These are phyloP conservation scores for Pinus tabuliformis DNA, from an alignment of 75 land plant genomes.

Conservation along the genomic window DNA sequence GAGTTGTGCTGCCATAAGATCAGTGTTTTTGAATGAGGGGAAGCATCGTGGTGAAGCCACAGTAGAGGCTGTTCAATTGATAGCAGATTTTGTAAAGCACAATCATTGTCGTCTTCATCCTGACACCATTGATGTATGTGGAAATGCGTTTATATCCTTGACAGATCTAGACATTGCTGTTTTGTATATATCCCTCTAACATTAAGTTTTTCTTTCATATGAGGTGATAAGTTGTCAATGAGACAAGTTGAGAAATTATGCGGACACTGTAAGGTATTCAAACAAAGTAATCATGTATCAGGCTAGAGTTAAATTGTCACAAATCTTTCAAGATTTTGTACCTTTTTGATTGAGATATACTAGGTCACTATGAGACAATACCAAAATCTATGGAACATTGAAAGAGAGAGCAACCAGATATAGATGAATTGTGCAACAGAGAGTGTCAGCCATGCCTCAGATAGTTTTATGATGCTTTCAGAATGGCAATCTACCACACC, in stretches of 20 bases:
- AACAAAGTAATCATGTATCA: not conserved
- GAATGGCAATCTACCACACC: not conserved
- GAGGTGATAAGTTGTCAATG: not conserved
- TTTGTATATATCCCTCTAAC: conserved; percentile 1
- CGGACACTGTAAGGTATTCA: not conserved
- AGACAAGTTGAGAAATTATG: not conserved
- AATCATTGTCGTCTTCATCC: conserved; percentile 76
- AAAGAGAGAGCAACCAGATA: not conserved
- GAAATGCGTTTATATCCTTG: not conserved
- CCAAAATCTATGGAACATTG: not conserved
- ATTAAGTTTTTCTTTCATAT: not conserved
- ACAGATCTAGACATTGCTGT: not conserved
- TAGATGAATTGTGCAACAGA: not conserved
- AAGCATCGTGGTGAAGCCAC: conserved; percentile 98
- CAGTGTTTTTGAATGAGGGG: conserved; percentile 76
- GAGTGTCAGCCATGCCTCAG: not conserved
- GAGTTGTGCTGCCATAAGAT: conserved; percentile 63
- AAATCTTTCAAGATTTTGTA: not conserved
- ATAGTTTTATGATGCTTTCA: not conserved
- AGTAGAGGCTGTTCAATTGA: conserved; percentile 85
- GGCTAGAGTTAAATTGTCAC: not conserved
- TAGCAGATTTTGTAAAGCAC: conserved; percentile 79
- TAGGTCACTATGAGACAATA: not conserved
- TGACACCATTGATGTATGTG: conserved; percentile 70
- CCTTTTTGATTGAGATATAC: not conserved